Percentiles rank a stretch among this genome's conserved stretches.
Evolutionary conservation across 129 eudicot species (phyloP).

Genomic region (Lonicera japonica): DNA sequence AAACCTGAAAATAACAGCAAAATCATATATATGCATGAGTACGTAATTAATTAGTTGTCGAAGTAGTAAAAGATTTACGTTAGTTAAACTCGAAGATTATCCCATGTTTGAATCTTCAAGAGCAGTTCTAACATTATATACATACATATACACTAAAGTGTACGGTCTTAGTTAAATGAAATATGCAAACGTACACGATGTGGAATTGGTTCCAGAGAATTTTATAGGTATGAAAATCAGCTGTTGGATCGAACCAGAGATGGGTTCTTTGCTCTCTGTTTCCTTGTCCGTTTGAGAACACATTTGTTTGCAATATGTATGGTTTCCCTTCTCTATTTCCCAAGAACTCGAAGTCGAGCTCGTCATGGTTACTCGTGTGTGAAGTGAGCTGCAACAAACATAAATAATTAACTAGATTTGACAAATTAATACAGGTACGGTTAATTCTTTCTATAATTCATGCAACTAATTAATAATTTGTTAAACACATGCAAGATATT

Average conservation of each 20-base stretch:
- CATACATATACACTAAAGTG: too few species aligned
- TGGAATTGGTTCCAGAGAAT: slow-evolving; percentile 71
- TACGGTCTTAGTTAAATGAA: too few species aligned
- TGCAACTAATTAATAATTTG: background rate
- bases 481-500: background rate
- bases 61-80: too few species aligned
- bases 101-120: too few species aligned
- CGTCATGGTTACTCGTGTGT: slow-evolving; percentile 37
- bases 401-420: background rate
- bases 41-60: too few species aligned
- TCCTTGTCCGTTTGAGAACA: slow-evolving; percentile 55
- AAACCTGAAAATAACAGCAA: slow-evolving; percentile 33
- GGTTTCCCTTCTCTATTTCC: slow-evolving; percentile 67
- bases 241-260: slow-evolving; percentile 81
- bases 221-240: slow-evolving; percentile 61
- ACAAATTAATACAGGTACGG: background rate
- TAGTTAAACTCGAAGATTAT: too few species aligned
- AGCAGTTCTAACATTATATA: too few species aligned
- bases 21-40: too few species aligned
- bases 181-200: slow-evolving; percentile 43
- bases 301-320: slow-evolving; percentile 55
- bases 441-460: background rate
- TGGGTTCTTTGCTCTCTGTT: slow-evolving; percentile 60
- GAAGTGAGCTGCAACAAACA: slow-evolving; percentile 39
- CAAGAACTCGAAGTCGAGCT: slow-evolving; percentile 81